Conservation (phyloP, 352 stramenopile genomes). For the Phytophthora capsici region DNA sequence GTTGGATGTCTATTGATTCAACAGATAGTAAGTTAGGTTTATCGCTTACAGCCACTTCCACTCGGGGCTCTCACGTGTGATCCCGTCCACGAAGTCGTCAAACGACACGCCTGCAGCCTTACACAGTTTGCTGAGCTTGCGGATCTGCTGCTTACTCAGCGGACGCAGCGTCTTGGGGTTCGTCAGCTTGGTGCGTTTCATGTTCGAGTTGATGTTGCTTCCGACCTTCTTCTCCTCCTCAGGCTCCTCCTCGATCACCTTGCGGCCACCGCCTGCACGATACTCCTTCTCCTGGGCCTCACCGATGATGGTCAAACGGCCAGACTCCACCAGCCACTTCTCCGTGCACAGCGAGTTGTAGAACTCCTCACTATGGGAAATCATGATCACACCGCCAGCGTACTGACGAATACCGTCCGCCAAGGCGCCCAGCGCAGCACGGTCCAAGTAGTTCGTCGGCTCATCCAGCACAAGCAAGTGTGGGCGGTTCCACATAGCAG, state of each 20-base stretch:
- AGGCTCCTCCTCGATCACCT: slow-evolving; percentile 69
- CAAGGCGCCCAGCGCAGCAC: slow-evolving; percentile 62
- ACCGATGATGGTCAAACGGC: slow-evolving; percentile 66
- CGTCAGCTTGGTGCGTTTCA: slow-evolving; percentile 73
- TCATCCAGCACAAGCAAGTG: slow-evolving; percentile 91
- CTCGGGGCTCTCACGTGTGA: slow-evolving; percentile 67
- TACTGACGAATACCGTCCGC: slow-evolving; percentile 78
- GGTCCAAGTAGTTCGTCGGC: slow-evolving; percentile 89
- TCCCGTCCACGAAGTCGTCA: slow-evolving; percentile 62
- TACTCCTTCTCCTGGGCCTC: slow-evolving; percentile 81
- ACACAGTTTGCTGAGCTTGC: slow-evolving; percentile 65
- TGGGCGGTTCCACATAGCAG: slow-evolving; percentile 83
- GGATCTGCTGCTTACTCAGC: slow-evolving; percentile 74
- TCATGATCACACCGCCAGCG: slow-evolving; percentile 78
- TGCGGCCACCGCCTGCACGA: slow-evolving; percentile 61
- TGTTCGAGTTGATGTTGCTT: slow-evolving; percentile 53
- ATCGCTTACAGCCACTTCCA: slow-evolving; percentile 77
- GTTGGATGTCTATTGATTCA: slow-evolving; percentile 36
- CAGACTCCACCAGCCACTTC: slow-evolving; percentile 78
- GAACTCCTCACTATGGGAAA: slow-evolving; percentile 85
- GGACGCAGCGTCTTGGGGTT: slow-evolving; percentile 78
- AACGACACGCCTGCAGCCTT: slow-evolving; percentile 68
- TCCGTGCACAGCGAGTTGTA: slow-evolving; percentile 84
- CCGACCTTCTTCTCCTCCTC: slow-evolving; percentile 53
- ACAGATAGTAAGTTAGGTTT: slow-evolving; percentile 43